Conservation (phyloP, 148 eudicot species). For the Persicaria tinctoria region DNA sequence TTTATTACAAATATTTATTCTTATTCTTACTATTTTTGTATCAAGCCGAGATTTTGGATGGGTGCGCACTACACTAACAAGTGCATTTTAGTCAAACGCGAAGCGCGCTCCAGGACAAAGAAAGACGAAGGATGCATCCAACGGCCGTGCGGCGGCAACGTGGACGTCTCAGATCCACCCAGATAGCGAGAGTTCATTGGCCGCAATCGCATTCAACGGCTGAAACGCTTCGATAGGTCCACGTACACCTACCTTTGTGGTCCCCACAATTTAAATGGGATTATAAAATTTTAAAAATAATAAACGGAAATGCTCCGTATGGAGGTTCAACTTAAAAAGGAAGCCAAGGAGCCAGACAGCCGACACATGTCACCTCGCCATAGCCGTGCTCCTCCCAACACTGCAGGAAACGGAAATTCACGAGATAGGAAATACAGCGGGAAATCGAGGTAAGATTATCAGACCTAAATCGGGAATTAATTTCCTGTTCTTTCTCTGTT, state of each 20-base stretch:
- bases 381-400: background rate
- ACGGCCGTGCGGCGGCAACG: conserved; percentile 12
- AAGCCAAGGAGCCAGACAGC: conserved; percentile 18
- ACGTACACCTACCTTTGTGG: conserved; percentile 31
- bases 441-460: conserved; percentile 8
- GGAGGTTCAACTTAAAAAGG: conserved; percentile 6
- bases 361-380: conserved; percentile 41
- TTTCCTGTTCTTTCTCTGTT: background rate
- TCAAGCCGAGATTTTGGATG: too few species aligned
- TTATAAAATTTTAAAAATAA: background rate
- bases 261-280: conserved; percentile 10
- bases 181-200: conserved; percentile 8
- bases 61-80: background rate
- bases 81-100: conserved; percentile 1
- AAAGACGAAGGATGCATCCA: background rate
- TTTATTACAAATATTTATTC: too few species aligned
- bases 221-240: conserved; percentile 37
- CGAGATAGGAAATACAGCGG: background rate
- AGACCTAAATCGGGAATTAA: conserved; percentile 3
- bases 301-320: background rate
- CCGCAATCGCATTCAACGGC: conserved; percentile 1
- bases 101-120: conserved; percentile 2
- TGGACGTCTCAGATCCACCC: conserved; percentile 15
- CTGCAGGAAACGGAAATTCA: background rate
- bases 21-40: too few species aligned